Evolutionary conservation across 768 basidiomycete species (phyloP), one percentile per base, ranked within the genome.

Genomic region (Hericium erinaceus): DNA sequence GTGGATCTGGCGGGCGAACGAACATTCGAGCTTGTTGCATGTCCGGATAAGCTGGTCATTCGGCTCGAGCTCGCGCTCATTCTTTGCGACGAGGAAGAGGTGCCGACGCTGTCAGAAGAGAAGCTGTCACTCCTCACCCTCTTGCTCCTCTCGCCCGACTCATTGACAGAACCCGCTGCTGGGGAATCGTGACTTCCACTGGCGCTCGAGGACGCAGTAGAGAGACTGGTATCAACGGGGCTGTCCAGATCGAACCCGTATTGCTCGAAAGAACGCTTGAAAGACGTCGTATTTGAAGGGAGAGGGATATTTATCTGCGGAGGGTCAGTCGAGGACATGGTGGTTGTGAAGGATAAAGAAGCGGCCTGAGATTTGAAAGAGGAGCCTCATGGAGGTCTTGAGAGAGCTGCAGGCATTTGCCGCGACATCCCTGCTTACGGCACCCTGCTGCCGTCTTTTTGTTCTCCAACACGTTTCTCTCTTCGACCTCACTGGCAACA

Each of bases 251-350:
- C 80, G 58, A 80, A 78, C 33, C 79, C 80, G 60, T 78, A 81
- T 64, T 82, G 75, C 56, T 80, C 68, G 65, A 83, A 83, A 13
- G 81, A 80, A 49, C 81, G 75, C 63, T 83, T 83, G 72, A 83
- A 83, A 16, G 80, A 80, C 0, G 78, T 77, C 2, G 78, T 73
- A 56, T 67, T 74, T 1, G 75, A 63, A n/a, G 79, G 75, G 8
- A 82, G 68, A n/a, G 77, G 71, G 15, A 83, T 75, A 40, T 79
- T 77, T 2, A 82, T 72, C 58, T 81, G 80, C 6, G 80, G 80
- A 28, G 80, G 76, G 62, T 72, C 62, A 18, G 61, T 50, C 28
- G 62, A 74, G 26, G 65, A 64, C 62, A 66, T 66, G 64, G 44
- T 65, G 59, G 61, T 58, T n/a, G 62, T 52, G n/a, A 59, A 63